Evolutionary conservation across 331 rosid species (phyloP).

Genomic region (Quercus lobata): DNA sequence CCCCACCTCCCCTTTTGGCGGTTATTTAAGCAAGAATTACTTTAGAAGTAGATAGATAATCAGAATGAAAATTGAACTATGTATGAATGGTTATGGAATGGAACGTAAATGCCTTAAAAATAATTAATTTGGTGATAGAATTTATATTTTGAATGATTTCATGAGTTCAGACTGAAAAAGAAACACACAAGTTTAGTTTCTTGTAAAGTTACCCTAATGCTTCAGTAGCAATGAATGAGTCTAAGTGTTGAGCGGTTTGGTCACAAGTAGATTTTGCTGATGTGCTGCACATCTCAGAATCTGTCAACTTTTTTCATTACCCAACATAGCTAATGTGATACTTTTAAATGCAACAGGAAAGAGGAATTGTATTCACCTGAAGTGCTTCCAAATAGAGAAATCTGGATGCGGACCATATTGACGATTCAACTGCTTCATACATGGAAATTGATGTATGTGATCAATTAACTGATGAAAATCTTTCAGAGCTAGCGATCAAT

Average conservation of each 20-base stretch:
- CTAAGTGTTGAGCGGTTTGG: background rate
- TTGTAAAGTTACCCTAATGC: background rate
- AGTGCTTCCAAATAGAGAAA: conserved; percentile 53
- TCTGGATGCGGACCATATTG: conserved; percentile 21
- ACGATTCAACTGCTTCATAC: conserved; percentile 18
- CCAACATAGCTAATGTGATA: background rate
- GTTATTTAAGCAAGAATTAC: too few species aligned
- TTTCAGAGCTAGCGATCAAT: conserved; percentile 2
- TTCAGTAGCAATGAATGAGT: background rate
- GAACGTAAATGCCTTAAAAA: too few species aligned
- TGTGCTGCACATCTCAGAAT: background rate
- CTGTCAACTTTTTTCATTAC: background rate
- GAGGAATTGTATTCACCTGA: conserved; percentile 49
- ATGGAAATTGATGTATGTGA: conserved; percentile 10
- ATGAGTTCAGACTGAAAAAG: background rate
- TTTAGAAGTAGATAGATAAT: too few species aligned
- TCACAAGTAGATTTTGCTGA: background rate
- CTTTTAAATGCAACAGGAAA: conserved; percentile 40
- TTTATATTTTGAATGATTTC: background rate
- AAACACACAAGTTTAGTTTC: background rate
- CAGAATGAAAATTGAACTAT: too few species aligned
- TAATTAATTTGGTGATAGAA: background rate
- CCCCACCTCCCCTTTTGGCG: too few species aligned
- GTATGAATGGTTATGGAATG: too few species aligned
- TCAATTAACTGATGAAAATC: conserved; percentile 16